Evolutionary conservation across 768 basidiomycete genomes (phyloP).

Genomic region (Agrocybe praecox): DNA sequence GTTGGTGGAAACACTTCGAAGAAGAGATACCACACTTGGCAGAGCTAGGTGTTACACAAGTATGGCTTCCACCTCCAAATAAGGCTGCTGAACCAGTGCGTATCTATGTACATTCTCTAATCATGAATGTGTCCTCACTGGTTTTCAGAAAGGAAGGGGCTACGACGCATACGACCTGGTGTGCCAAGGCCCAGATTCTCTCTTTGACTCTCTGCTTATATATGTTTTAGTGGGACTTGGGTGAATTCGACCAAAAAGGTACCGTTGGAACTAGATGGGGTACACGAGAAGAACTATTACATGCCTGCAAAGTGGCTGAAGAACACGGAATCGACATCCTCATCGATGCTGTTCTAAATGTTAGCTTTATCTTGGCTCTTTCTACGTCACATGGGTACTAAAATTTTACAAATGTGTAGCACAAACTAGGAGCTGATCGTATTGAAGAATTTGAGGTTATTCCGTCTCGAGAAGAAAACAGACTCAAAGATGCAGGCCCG

Average conservation of each 20-base stretch:
- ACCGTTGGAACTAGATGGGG: slow-evolving; percentile 82
- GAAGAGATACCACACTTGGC: slow-evolving; percentile 62
- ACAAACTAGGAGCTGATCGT: slow-evolving; percentile 85
- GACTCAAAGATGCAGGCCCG: slow-evolving; percentile 61
- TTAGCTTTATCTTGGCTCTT: slow-evolving; percentile 30
- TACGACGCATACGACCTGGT: slow-evolving; percentile 90
- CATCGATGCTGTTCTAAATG: slow-evolving; percentile 90
- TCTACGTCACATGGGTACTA: slow-evolving; percentile 1
- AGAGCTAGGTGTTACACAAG: slow-evolving; percentile 74
- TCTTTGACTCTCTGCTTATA: neutral
- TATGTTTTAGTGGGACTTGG: slow-evolving; percentile 74
- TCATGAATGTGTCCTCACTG: neutral
- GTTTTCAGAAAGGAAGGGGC: slow-evolving; percentile 63
- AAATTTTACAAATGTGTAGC: slow-evolving; percentile 41
- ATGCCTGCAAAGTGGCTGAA: slow-evolving; percentile 69
- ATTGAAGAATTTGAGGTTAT: slow-evolving; percentile 69
- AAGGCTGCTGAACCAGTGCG: slow-evolving; percentile 69
- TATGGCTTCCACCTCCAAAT: slow-evolving; percentile 84
- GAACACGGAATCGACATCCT: slow-evolving; percentile 72
- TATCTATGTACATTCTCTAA: neutral
- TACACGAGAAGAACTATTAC: slow-evolving; percentile 74
- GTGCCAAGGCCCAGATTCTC: slow-evolving; percentile 2
- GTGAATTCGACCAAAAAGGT: slow-evolving; percentile 83
- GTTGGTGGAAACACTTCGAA: slow-evolving; percentile 85
- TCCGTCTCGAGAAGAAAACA: slow-evolving; percentile 69